These are phyloP conservation scores for Primulina eburnea DNA, from an alignment of 257 asterid genomes.

Conservation along the genomic window DNA sequence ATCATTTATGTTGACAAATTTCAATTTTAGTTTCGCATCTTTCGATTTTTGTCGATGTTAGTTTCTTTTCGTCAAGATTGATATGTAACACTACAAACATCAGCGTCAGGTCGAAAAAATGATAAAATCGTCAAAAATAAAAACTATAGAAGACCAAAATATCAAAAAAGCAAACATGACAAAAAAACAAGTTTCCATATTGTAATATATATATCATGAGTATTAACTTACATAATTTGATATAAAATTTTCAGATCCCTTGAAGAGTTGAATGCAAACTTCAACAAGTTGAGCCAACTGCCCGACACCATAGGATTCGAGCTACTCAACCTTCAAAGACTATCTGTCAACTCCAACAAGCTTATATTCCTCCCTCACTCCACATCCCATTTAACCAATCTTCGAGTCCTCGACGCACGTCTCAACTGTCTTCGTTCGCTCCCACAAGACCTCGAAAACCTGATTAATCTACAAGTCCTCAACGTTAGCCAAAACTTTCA, in stretches of 20 bases:
- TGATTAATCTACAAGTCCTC: conserved; percentile 64
- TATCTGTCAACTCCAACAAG: conserved; percentile 74
- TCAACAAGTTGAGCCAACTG: conserved; percentile 63
- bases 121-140: too few species aligned
- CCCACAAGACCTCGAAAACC: conserved; percentile 82
- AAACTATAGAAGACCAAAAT: too few species aligned
- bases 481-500: conserved; percentile 89
- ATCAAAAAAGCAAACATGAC: too few species aligned
- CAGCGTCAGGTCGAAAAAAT: too few species aligned
- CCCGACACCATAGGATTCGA: conserved; percentile 87
- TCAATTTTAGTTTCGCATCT: too few species aligned
- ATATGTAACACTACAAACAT: too few species aligned
- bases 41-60: too few species aligned
- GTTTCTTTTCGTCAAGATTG: too few species aligned
- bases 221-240: too few species aligned
- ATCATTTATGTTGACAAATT: too few species aligned
- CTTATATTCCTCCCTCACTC: conserved; percentile 68
- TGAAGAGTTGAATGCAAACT: conserved; percentile 78
- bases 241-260: conserved; percentile 47
- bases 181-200: too few species aligned
- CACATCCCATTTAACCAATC: conserved; percentile 77
- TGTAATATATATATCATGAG: too few species aligned
- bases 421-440: conserved; percentile 77
- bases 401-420: conserved; percentile 66
- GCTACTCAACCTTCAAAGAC: conserved; percentile 58